A percentile compares a stretch with the other conserved stretches of the same genome.
Conservation (phyloP, 2,329 filamentous ascomycete genomes). For the Cucurbitaria berberidis region DNA sequence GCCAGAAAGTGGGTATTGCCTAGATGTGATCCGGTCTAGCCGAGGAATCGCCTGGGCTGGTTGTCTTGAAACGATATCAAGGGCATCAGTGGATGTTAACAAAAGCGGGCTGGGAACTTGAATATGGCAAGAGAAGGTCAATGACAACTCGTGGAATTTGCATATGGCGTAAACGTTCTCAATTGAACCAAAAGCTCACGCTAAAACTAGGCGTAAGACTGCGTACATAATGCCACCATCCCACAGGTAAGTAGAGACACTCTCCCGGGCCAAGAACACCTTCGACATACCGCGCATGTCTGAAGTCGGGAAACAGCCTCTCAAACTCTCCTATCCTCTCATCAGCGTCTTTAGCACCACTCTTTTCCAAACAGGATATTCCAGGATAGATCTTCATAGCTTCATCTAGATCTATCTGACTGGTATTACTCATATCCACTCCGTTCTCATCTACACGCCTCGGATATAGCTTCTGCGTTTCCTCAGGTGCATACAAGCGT, state of each 20-base stretch:
- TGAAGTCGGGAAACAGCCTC: constrained; percentile 60
- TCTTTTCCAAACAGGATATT: constrained; percentile 23
- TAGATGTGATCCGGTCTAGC: no score
- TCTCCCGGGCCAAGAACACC: constrained; percentile 82
- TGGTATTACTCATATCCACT: constrained; percentile 94
- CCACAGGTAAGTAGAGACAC: constrained; percentile 84
- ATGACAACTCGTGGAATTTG: neutral
- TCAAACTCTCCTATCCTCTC: constrained; percentile 32
- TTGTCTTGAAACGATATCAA: no score
- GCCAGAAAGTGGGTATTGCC: no score
- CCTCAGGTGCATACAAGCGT: constrained; percentile 78
- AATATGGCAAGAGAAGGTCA: no score
- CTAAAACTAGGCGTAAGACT: constrained; percentile 88
- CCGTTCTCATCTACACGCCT: constrained; percentile 66
- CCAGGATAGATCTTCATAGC: constrained; percentile 61
- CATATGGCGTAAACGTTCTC: neutral
- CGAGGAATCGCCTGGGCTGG: no score
- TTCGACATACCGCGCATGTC: constrained; percentile 71
- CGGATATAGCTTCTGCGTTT: constrained; percentile 64
- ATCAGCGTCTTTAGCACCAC: constrained; percentile 49
- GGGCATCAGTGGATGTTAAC: no score
- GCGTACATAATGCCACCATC: constrained; percentile 98
- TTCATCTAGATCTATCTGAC: constrained; percentile 73
- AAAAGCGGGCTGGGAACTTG: no score
- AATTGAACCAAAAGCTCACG: constrained; percentile 87